Conservation (phyloP, 2,329 filamentous ascomycete species). For the Diplocarpon rosae region DNA sequence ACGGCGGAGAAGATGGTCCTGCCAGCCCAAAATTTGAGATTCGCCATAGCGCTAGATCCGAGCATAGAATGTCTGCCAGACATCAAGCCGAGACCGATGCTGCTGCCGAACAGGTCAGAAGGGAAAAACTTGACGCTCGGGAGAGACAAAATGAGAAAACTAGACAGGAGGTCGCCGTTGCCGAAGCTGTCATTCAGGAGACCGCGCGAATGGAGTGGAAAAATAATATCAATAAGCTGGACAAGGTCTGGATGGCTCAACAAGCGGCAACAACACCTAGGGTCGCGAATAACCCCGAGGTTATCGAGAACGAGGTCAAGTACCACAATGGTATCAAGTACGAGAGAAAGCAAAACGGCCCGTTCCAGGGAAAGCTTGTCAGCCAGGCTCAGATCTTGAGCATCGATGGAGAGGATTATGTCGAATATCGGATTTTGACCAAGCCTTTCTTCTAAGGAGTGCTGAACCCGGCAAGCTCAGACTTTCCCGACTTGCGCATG, state of each 20-base stretch:
- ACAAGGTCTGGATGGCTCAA: constrained; percentile 25
- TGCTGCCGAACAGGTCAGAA: constrained; percentile 13
- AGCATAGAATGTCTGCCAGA: constrained; percentile 17
- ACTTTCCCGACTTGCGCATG: not conserved
- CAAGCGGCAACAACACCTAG: constrained; percentile 14
- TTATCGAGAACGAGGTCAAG: constrained; percentile 38
- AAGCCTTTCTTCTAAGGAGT: constrained; percentile 46
- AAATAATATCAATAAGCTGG: constrained; percentile 24
- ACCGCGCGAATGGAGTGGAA: constrained; percentile 22
- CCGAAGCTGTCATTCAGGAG: constrained; percentile 20
- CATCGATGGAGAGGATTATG: constrained; percentile 56
- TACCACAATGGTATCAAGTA: constrained; percentile 50
- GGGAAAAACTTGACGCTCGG: constrained; percentile 20
- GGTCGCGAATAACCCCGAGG: constrained; percentile 25
- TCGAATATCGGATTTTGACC: constrained; percentile 54
- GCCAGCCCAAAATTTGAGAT: constrained; percentile 19
- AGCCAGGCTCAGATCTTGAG: constrained; percentile 49
- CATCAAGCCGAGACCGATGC: constrained; percentile 20
- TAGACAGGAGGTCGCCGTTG: constrained; percentile 21
- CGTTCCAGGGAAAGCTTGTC: constrained; percentile 52
- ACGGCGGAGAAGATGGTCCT: not conserved
- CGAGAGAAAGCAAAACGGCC: constrained; percentile 48
- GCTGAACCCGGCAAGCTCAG: not conserved
- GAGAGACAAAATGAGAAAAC: constrained; percentile 22
- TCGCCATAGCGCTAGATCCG: constrained; percentile 22